A percentile compares a stretch with the other conserved stretches of the same genome.
Conservation (phyloP, 2,329 filamentous ascomycete species). For the Pseudogymnoascus destructans region DNA sequence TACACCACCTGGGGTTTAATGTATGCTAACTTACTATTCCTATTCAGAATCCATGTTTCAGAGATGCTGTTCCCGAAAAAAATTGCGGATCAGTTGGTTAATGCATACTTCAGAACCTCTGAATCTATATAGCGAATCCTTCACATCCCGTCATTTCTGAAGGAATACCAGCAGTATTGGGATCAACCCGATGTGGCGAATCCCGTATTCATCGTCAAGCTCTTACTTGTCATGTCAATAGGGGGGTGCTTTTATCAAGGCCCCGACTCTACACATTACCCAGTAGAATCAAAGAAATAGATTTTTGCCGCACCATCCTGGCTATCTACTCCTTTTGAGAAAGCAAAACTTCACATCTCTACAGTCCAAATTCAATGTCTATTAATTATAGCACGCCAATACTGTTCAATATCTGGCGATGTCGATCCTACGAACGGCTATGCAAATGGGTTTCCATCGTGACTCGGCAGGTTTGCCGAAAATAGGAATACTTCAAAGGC, state of each 20-base stretch:
- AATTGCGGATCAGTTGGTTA: constrained; percentile 27
- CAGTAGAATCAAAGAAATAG: constrained; percentile 17
- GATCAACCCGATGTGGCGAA: constrained; percentile 17
- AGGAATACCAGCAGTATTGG: constrained; percentile 33
- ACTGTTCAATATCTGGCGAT: constrained; percentile 36
- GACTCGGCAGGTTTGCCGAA: constrained; percentile 38
- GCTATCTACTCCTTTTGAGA: constrained; percentile 30
- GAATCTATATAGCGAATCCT: constrained; percentile 33
- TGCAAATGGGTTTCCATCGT: constrained; percentile 45
- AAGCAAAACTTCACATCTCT: constrained; percentile 35
- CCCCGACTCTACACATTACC: constrained; percentile 11
- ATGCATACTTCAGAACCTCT: constrained; percentile 31
- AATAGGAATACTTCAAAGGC: constrained; percentile 35
- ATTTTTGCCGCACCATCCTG: constrained; percentile 19
- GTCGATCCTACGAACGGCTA: constrained; percentile 39
- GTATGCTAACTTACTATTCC: not conserved
- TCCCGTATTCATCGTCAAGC: constrained; percentile 15
- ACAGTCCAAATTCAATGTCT: constrained; percentile 41
- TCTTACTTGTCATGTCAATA: constrained; percentile 21
- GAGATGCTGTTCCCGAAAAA: constrained; percentile 16
- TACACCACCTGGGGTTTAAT: not conserved
- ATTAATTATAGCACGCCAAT: constrained; percentile 36
- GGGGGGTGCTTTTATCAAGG: constrained; percentile 17
- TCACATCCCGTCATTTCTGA: constrained; percentile 34
- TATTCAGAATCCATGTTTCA: constrained; percentile 13